Base-by-base conservation (phyloP, 2,329 filamentous ascomycete genomes). In the Xylariales sp. region DNA sequence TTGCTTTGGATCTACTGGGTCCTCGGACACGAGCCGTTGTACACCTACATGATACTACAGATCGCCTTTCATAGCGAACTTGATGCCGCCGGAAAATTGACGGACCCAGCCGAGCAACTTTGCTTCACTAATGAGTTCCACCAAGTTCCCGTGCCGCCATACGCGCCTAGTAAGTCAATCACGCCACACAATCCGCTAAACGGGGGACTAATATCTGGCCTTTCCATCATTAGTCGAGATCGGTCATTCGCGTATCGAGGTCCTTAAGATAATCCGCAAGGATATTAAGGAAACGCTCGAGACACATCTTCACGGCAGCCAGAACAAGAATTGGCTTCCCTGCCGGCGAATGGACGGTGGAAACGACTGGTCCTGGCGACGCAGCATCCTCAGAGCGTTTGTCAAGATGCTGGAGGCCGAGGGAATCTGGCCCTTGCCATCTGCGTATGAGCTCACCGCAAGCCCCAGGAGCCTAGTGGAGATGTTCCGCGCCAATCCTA, bases 1-100 rank as follows among this genome's bases (percentile, higher is more conserved):
- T 12, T 71, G 32, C 50, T 68, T 10, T 70, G 63, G 65, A 70
- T 71, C 39, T 70, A 54, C 30, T 71, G 63, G 62, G 63, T 67
- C 10, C 63, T 71, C 12, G 69, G 69, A 9, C 64, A 71, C 32
- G 52, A 68, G 49, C 68, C 69, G 12, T 6, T 71, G 39, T 71
- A 71, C 46, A 52, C 60, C 55, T 63, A 64, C 46, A 66, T 64
- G 65, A 43, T 71, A n/a, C 30, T 71, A 7, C 62, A 64, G 46
- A 54, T 71, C 16, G 68, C 69, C 36, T 61, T 65, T 39, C 10
- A 70, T 18, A 54, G 57, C 49, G 53, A 52, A 3, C 50, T 68
- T 1, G 69, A 71, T 41, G 43, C 39, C 9, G 32, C 18, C 18
- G 55, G 65, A 8, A 52, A 36, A 45, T 65, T 70, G 12, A 64